These are phyloP conservation scores for Ceratocystis harringtonii DNA, from an alignment of 2,329 filamentous ascomycete species.

Conservation along the genomic window DNA sequence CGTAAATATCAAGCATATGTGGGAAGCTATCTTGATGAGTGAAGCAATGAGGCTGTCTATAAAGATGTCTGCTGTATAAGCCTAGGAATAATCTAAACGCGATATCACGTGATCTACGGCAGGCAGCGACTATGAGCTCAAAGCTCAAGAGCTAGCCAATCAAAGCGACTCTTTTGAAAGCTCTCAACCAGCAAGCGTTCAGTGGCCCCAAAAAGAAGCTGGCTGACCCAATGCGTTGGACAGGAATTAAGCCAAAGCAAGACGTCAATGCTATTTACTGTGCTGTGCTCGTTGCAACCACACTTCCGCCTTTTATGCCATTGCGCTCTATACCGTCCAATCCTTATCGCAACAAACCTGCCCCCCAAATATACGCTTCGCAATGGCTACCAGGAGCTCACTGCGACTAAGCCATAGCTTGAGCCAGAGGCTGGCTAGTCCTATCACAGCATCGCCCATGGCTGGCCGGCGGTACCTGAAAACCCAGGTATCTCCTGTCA, in stretches of 20 bases:
- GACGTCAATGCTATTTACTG: neutral
- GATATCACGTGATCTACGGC: neutral
- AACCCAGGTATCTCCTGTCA: constrained; percentile 53
- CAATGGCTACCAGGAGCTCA: constrained; percentile 25
- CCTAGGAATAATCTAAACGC: neutral
- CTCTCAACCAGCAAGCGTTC: neutral
- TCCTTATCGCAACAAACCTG: neutral
- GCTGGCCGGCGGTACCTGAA: constrained; percentile 23
- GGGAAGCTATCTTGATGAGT: too few relatives aligned
- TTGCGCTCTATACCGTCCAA: neutral
- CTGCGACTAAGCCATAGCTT: constrained; percentile 18
- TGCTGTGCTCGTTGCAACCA: neutral
- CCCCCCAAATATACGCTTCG: neutral
- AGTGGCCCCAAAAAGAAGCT: neutral
- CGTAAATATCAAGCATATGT: too few relatives aligned
- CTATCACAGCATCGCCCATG: constrained; percentile 20
- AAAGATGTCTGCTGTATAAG: neutral
- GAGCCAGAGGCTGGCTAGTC: constrained; percentile 21
- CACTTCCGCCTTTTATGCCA: neutral
- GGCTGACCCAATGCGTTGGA: neutral
- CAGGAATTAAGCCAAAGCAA: neutral
- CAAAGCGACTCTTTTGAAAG: neutral
- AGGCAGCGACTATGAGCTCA: neutral
- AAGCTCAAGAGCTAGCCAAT: neutral
- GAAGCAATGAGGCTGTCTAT: too few relatives aligned